Base-by-base conservation (phyloP, 495 filamentous ascomycete genomes). In the Trypethelium eluteriae region DNA sequence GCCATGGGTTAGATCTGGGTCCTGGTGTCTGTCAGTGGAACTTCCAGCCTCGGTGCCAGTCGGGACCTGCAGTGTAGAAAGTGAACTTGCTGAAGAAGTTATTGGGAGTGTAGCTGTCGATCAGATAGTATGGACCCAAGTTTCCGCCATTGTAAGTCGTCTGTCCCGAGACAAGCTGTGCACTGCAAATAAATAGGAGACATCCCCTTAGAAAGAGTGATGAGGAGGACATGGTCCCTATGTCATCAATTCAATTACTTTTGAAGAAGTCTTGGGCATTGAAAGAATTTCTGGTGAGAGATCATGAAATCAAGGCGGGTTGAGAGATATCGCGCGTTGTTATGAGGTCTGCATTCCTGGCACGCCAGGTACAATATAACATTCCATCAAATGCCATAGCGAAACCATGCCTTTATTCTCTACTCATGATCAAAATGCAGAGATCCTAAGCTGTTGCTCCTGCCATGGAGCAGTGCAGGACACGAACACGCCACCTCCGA, bases 31-130 rank as follows among this genome's bases (percentile, higher is more conserved):
- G 39, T 62, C 46, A 64, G 62, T 39, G 5, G 34, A 50, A 10
- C 11, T 38, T 36, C 36, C 14, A 38, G 14, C 32, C 35, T 12
- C 12, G 9, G 18, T 18, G 2, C 6, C 65, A 0, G 38, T 46
- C 18, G 61, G 49, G 7, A 59, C 70, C 39, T 36, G 69, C 72
- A 57, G 66, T 72, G 67, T 71, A 74, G 69, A 73, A 77, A 39
- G 71, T 71, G 64, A 75, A 77, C 16, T 74, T 74, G 64, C 69
- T 53, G 53, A 77, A 73, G 65, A 77, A 77, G 53, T 44, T 62
- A 10, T 39, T 14, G 1, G 69, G 49, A 12, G 65, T 64, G 53
- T 73, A 73, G 61, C 64, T 63, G 56, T 73, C 71, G 14, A 70
- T 67, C 18, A 73, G 44, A 32, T 62, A 18, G 50, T 73, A 73